These are phyloP conservation scores for Torrubiellomyces zombiae DNA, from an alignment of 2,329 filamentous ascomycete species.

Conservation along the genomic window DNA sequence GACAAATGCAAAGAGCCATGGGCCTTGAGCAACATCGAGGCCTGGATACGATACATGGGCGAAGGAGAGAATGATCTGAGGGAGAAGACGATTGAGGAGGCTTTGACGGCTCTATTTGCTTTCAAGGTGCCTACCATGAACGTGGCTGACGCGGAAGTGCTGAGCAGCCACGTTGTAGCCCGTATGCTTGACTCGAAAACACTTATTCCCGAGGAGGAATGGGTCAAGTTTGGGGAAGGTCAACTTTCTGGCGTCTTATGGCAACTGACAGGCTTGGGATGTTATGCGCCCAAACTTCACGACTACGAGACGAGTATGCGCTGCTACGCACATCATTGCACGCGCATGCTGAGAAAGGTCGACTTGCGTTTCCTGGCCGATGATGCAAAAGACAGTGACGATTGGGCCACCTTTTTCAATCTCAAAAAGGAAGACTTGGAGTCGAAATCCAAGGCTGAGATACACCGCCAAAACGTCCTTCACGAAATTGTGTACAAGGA, in stretches of 20 bases:
- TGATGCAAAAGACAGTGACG: conserved; percentile 49
- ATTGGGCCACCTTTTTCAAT: conserved; percentile 83
- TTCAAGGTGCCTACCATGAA: conserved; percentile 97
- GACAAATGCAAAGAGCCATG: conserved; percentile 77
- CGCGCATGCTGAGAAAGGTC: conserved; percentile 85
- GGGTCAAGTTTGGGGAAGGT: conserved; percentile 80
- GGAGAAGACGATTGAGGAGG: conserved; percentile 71
- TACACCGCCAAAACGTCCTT: conserved; percentile 82
- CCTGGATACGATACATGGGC: conserved; percentile 77
- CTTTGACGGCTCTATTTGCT: conserved; percentile 75
- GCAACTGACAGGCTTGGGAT: conserved; percentile 81
- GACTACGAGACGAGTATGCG: conserved; percentile 51
- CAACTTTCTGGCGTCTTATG: conserved; percentile 79
- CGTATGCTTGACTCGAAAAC: conserved; percentile 67
- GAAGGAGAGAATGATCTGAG: conserved; percentile 83
- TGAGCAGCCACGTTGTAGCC: conserved; percentile 61
- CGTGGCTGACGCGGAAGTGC: conserved; percentile 81
- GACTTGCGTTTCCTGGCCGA: conserved; percentile 63
- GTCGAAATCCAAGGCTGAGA: conserved; percentile 62
- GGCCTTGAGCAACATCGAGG: conserved; percentile 75
- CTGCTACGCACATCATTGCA: conserved; percentile 90
- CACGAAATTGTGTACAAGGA: conserved; percentile 93
- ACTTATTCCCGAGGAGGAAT: conserved; percentile 81
- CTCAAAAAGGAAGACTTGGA: conserved; percentile 63
- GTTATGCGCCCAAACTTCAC: conserved; percentile 77